Base-by-base conservation (phyloP, 2,329 filamentous ascomycete species). In the Cytospora chrysosperma region DNA sequence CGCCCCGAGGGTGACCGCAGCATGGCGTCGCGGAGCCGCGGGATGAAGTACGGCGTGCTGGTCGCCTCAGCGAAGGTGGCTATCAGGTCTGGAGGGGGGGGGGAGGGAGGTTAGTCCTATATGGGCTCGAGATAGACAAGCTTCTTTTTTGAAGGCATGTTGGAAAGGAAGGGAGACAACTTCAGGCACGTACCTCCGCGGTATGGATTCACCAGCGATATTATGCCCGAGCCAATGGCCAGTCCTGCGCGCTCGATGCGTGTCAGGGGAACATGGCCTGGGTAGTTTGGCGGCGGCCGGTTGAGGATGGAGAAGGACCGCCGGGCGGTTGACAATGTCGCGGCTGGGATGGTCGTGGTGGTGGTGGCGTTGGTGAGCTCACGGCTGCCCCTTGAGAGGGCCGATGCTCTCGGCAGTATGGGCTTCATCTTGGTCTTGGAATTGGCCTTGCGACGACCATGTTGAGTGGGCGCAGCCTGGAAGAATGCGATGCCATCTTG, bases 41-140 rank as follows among this genome's bases (percentile, higher is more conserved):
- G 87, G 76, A 97, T 93, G 80, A 98, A 97, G 83, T 93, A 97
- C 15, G 95, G 95, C 12, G 93, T 92, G 26, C 93, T 92, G 3
- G 95, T 98, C 30, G 93, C 88, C 81, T 99, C 95, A 73, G 93
- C 94, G n/a, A 96, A 86, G 37, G 92, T 86, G 37, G 95, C 95
- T 70, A 99, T 96, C 69, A 99, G 87, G 79, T 99, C 95, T 92
- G 71, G 17, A 17, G 19, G 28, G 28, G 13, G 34, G 6, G 2
- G 34, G 51, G 4, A 65, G 49, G 51, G 43, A 34, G 28, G 67
- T 59, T 17, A 66, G 37, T 32, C 28, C n/a, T 17, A 13, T 37
- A 24, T 28, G 34, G 40, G 53, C 57, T 43, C 32, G 32, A 49
- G n/a, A 61, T 12, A n/a, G n/a, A n/a, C n/a, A 21, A n/a, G 19